These are phyloP conservation scores for Patellifolia procumbens DNA, from an alignment of 179 eudicot genomes.

Conservation along the genomic window DNA sequence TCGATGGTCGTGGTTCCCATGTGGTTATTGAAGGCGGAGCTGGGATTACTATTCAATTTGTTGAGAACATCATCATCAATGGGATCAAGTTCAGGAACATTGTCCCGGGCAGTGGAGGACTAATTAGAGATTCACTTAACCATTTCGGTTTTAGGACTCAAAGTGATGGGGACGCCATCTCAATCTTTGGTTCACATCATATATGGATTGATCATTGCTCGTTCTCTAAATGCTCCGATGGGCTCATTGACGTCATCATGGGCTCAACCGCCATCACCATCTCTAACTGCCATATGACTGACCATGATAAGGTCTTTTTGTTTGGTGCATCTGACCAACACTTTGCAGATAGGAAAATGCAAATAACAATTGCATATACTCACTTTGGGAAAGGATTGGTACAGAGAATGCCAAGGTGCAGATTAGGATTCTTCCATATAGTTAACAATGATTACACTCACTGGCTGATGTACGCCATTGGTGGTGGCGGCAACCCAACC, in stretches of 20 bases:
- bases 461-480: conserved; percentile 46
- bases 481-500: conserved; percentile 35
- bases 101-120: conserved; percentile 37
- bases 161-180: conserved; percentile 60
- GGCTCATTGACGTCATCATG: conserved; percentile 39
- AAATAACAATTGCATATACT: conserved; percentile 73
- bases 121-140: conserved; percentile 39
- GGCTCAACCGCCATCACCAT: conserved; percentile 50
- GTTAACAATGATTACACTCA: conserved; percentile 80
- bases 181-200: conserved; percentile 40
- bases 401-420: conserved; percentile 78
- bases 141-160: conserved; percentile 45
- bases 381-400: conserved; percentile 59
- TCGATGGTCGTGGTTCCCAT: conserved; percentile 45
- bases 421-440: conserved; percentile 68
- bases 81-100: conserved; percentile 38
- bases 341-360: conserved; percentile 49
- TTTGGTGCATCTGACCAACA: conserved; percentile 29
- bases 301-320: conserved; percentile 38
- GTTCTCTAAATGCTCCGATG: conserved; percentile 32
- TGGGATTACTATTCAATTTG: conserved; percentile 43
- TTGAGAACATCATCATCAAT: conserved; percentile 48
- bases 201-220: conserved; percentile 60
- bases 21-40: conserved; percentile 46
- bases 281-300: conserved; percentile 45